phyloP scores from a whole-genome alignment of 139 green algal genomes.

The Edaphochlamys debaryana region DNA sequence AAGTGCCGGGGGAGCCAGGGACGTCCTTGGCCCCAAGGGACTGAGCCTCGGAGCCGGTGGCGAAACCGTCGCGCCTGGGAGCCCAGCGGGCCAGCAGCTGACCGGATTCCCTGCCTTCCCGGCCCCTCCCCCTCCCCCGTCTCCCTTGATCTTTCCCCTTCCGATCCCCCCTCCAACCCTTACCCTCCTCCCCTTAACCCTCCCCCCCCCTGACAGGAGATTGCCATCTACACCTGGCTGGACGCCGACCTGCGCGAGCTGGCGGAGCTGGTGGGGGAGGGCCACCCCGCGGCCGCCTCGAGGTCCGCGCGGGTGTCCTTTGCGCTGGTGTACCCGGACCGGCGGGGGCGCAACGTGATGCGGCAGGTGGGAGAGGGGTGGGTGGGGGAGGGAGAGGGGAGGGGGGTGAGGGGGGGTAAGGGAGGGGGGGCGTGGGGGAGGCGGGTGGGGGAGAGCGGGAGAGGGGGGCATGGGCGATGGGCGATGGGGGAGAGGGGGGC shows the following conservation, averaged over 20 bases:
- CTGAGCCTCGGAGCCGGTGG: no score
- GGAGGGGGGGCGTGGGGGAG: no score
- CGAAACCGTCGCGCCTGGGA: no score
- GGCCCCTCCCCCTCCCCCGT: neutral
- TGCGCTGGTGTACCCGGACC: constrained; percentile 92
- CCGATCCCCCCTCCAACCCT: neutral
- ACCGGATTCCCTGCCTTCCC: no score
- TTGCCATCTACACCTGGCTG: constrained; percentile 93
- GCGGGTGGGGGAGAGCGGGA: neutral
- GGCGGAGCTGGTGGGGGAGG: constrained; percentile 89
- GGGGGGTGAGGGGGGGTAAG: neutral
- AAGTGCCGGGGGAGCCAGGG: no score
- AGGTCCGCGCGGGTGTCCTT: constrained; percentile 78
- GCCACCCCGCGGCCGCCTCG: constrained; percentile 52
- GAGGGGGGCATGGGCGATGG: no score
- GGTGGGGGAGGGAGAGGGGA: neutral
- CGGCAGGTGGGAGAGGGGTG: constrained; percentile 67
- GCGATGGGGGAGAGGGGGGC: no score
- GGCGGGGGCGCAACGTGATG: constrained; percentile 89
- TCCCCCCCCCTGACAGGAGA: constrained; percentile 42
- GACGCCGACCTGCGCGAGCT: constrained; percentile 93
- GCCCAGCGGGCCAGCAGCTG: no score
- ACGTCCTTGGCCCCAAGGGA: no score
- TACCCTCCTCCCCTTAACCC: neutral
- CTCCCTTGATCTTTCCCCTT: neutral